Evolutionary conservation across 2,329 filamentous ascomycete species (phyloP).

Genomic region (Diplodia sapinea): DNA sequence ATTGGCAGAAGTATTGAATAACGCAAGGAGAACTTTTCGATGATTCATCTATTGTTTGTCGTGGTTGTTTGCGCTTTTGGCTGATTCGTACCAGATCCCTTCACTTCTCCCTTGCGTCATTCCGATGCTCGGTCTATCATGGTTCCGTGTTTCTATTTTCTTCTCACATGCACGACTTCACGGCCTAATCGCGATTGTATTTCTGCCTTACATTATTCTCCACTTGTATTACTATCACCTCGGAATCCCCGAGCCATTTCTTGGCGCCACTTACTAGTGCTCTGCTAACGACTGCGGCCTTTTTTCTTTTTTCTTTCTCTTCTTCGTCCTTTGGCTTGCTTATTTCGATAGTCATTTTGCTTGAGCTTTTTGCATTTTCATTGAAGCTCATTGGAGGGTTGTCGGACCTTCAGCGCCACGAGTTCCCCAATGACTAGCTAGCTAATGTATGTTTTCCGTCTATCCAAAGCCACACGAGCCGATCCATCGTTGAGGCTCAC

Average conservation of each 20-base stretch:
- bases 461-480: background rate
- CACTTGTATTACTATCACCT: too few species aligned
- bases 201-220: background rate
- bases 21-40: slow-evolving; percentile 2
- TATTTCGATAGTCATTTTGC: background rate
- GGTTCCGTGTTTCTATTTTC: too few species aligned
- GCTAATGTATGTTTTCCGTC: background rate
- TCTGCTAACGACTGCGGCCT: background rate
- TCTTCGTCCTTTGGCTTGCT: background rate
- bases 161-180: background rate
- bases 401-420: background rate
- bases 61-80: background rate
- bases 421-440: background rate
- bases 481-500: slow-evolving; percentile 6
- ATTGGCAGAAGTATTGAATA: background rate
- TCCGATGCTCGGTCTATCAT: background rate
- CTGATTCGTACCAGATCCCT: background rate
- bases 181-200: background rate
- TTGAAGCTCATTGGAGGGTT: background rate
- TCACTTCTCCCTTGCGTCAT: slow-evolving; percentile 10
- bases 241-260: background rate
- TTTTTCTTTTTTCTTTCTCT: background rate
- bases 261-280: background rate
- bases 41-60: background rate
- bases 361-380: background rate